A percentile compares a stretch with the other conserved stretches of the same genome.
Conservation (phyloP, 2,329 filamentous ascomycete genomes). For the Colletotrichum costaricense region DNA sequence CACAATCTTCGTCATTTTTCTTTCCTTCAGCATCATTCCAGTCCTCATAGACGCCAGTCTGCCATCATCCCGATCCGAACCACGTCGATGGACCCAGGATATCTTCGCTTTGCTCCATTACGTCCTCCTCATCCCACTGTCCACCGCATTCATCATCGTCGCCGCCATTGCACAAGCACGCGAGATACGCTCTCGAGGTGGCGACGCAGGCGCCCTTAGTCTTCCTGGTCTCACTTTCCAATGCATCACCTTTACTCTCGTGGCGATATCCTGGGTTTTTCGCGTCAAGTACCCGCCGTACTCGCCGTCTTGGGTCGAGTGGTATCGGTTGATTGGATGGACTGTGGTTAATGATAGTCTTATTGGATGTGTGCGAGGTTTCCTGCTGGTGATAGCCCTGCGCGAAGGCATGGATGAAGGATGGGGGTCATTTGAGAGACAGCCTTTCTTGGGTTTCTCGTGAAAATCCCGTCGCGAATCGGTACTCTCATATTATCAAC, state of each 20-base stretch:
- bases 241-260: background rate
- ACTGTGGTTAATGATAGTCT: constrained; percentile 10
- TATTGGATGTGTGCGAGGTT: background rate
- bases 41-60: background rate
- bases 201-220: background rate
- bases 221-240: background rate
- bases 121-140: background rate
- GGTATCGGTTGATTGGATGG: constrained; percentile 25
- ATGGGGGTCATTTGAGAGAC: background rate
- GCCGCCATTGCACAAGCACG: background rate
- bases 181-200: background rate
- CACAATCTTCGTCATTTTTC: background rate
- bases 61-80: background rate
- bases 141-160: background rate
- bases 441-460: background rate
- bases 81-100: background rate
- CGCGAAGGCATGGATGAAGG: background rate
- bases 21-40: background rate
- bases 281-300: constrained; percentile 3
- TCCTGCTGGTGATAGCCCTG: background rate
- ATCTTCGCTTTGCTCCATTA: background rate
- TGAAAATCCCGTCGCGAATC: too few species aligned
- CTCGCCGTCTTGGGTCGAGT: background rate
- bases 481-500: too few species aligned
- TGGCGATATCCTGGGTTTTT: constrained; percentile 8